These are phyloP conservation scores for Aurinia saxatilis DNA, from an alignment of 345 rosid genomes.

Conservation along the genomic window DNA sequence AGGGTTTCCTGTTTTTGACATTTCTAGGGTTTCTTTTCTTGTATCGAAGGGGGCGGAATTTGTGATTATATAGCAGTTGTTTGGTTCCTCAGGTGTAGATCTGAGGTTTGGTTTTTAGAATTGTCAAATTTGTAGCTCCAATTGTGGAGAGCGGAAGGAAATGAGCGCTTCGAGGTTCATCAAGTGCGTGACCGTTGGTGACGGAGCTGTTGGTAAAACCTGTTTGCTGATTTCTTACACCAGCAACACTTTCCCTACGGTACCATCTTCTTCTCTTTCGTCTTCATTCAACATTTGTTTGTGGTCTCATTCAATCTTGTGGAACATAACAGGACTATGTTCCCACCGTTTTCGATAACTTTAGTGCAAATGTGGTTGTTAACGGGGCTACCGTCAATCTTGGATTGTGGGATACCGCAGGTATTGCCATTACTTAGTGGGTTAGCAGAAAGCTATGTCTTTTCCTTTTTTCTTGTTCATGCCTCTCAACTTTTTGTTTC, in stretches of 20 bases:
- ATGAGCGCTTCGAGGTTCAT: conserved; percentile 85
- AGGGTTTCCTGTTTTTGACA: conserved; percentile 11
- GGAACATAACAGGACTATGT: conserved; percentile 64
- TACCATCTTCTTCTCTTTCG: background rate
- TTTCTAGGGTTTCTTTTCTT: conserved; percentile 3
- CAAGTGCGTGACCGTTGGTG: conserved; percentile 82
- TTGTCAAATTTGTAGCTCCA: background rate
- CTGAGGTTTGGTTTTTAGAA: conserved; percentile 32
- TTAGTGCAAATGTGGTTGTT: conserved; percentile 91
- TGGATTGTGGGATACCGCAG: conserved; percentile 96
- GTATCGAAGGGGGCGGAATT: conserved; percentile 22
- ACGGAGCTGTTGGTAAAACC: conserved; percentile 82
- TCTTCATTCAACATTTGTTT: no score
- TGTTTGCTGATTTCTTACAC: conserved; percentile 82
- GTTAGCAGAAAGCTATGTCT: background rate
- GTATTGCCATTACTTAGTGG: conserved; percentile 34
- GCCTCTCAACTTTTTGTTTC: background rate
- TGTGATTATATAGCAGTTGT: no score
- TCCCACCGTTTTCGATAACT: conserved; percentile 90
- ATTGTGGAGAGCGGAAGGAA: conserved; percentile 1
- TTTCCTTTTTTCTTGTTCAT: background rate
- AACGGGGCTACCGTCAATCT: conserved; percentile 78
- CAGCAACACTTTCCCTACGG: conserved; percentile 84
- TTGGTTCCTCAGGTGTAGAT: no score
- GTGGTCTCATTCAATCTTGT: background rate